Evolutionary conservation across 371 early-diverging fungal genomes (phyloP), one percentile per base, ranked within the genome.

Genomic region (Dinochytrium kinnereticum): DNA sequence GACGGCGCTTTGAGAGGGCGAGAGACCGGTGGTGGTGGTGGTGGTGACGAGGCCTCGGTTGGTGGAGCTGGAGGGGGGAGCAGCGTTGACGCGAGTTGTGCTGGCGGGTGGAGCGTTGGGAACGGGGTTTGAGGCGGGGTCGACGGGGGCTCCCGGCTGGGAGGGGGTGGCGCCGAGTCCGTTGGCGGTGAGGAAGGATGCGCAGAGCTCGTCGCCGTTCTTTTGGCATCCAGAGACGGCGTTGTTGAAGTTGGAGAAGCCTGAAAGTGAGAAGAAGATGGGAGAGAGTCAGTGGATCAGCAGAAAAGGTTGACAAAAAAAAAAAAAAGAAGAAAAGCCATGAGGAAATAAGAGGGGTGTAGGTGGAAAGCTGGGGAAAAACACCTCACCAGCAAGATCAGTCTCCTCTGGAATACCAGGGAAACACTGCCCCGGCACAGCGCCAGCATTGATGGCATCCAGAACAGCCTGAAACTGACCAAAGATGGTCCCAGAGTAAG

Each of bases 181-280:
- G 57, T 19, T 55, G 7, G 30, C 26, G 5, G 5, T 10, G 17
- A 26, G 10, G 57, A 55, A 55, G 10, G 57, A 10, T 7, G 30
- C 57, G 57, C 57, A 55, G 57, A 26, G 10, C 17, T 10, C 21
- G 24, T 55, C 57, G 57, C 10, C 26, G 24, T 26, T 55, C 5
- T 19, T 55, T 10, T 30, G 57, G 57, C 57, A 55, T 19, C 30
- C 30, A 26, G 57, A 5, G 24, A 55, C 57, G 26, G 57, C 57
- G 30, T 19, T 30, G 15, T 7, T 24, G 57, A 15, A 55, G 21
- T 10, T 26, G 17, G 57, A 55, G 57, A 15, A 55, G 5, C 57
- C 57, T 55, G 57, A 7, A 55, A 30, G 57, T 55, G 21, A 55
- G 44, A 44, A n/a, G n/a, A n/a, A n/a, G n/a, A n/a, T n/a, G n/a